Conservation (phyloP, 2,329 filamentous ascomycete species). For the Alternaria postmessia region DNA sequence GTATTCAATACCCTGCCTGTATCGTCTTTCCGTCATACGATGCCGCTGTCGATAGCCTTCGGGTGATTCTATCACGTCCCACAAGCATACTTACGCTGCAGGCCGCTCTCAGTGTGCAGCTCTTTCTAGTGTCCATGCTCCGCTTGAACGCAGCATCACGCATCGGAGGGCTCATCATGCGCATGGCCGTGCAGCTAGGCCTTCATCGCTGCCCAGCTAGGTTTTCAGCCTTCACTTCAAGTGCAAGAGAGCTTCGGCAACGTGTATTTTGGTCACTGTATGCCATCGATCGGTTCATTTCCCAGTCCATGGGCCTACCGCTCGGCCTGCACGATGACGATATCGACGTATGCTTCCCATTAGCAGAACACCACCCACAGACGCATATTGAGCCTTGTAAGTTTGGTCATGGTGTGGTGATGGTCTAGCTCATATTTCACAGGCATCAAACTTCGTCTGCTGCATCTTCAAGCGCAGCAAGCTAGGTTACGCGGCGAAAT, state of each 20-base stretch:
- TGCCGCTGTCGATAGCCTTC: constrained; percentile 60
- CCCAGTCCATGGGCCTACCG: constrained; percentile 64
- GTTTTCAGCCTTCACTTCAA: constrained; percentile 59
- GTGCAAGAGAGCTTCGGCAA: constrained; percentile 59
- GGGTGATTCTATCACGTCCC: constrained; percentile 57
- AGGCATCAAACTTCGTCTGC: constrained; percentile 25
- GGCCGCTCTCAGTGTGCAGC: constrained; percentile 61
- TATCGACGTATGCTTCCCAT: constrained; percentile 65
- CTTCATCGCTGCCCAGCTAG: constrained; percentile 66
- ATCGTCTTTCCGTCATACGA: constrained; percentile 61
- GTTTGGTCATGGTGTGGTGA: background rate
- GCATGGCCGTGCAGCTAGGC: constrained; percentile 65
- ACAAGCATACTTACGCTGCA: constrained; percentile 57
- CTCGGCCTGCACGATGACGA: constrained; percentile 65
- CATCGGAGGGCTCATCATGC: constrained; percentile 63
- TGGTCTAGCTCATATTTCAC: background rate
- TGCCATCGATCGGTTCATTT: constrained; percentile 63
- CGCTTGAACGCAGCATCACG: constrained; percentile 66
- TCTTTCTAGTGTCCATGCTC: constrained; percentile 65
- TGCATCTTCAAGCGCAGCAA: constrained; percentile 56
- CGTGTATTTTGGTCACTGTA: constrained; percentile 67
- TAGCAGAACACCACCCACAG: constrained; percentile 56
- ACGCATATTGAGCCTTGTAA: constrained; percentile 21
- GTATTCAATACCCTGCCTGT: constrained; percentile 49
- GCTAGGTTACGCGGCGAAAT: constrained; percentile 61